Percentiles rank a stretch among this genome's conserved stretches.
These are phyloP conservation scores for Stylonectria norvegica DNA, from an alignment of 2,329 filamentous ascomycete genomes.

Conservation along the genomic window DNA sequence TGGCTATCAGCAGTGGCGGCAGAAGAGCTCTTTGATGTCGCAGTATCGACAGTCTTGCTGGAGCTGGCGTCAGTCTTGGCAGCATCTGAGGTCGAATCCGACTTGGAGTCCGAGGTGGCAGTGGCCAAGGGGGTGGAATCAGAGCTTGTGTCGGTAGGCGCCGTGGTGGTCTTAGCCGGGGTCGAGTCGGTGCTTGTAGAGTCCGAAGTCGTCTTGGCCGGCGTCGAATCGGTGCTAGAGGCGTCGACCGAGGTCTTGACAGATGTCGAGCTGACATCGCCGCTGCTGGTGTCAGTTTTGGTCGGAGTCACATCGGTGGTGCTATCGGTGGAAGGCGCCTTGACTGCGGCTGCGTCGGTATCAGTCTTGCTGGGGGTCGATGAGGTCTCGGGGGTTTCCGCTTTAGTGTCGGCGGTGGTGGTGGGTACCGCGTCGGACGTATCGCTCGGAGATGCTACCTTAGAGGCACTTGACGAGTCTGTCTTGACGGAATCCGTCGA, in stretches of 20 bases:
- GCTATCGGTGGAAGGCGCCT: not conserved
- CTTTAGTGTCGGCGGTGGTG: not conserved
- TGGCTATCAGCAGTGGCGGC: too few relatives aligned
- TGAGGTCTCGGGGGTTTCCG: not conserved
- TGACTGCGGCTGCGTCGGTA: slow-evolving; percentile 9
- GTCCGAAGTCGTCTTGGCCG: too few relatives aligned
- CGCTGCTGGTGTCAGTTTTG: too few relatives aligned
- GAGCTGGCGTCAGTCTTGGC: not conserved
- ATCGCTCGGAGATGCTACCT: not conserved
- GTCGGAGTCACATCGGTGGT: not conserved
- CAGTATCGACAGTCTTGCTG: slow-evolving; percentile 2
- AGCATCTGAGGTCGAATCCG: not conserved
- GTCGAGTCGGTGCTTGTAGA: too few relatives aligned
- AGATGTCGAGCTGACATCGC: too few relatives aligned
- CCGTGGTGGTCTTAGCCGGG: too few relatives aligned
- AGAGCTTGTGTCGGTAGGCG: too few relatives aligned
- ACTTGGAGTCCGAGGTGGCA: not conserved
- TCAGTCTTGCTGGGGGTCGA: slow-evolving; percentile 11
- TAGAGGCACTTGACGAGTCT: not conserved
- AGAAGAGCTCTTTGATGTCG: slow-evolving; percentile 8
- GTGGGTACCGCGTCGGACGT: not conserved
- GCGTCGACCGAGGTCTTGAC: too few relatives aligned
- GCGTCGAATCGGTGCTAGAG: too few relatives aligned
- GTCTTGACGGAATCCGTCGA: not conserved
- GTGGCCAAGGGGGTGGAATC: not conserved